Evolutionary conservation across 192 early-diverging fungal genomes (phyloP), one percentile per base, ranked within the genome.

Genomic region (Chytriomyces sp.): DNA sequence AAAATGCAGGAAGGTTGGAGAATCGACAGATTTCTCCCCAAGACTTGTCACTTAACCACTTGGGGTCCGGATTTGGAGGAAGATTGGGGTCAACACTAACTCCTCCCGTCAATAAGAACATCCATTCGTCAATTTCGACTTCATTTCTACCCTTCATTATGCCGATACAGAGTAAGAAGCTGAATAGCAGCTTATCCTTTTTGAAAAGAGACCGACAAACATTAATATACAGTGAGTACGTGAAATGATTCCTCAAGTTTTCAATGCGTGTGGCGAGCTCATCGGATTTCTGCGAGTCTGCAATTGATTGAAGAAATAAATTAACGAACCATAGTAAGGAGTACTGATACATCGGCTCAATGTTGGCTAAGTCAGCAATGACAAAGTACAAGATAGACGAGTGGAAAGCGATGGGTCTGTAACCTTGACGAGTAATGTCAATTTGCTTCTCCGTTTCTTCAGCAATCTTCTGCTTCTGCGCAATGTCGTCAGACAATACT

Each of bases 261-360:
- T 85, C 86, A 30, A 88, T 78, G 12, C 86, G 79, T 7, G 72
- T 79, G 3, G 75, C 72, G 19, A 88, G 72, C 12, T 64, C 71
- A 5, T 84, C 80, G 8, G 86, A 86, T 56, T 88, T 88, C 39
- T 88, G 82, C 5, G 81, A 81, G 33, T 88, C 83, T 7, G 75
- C 77, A 44, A 88, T 88, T 3, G 86, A 82, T 54, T 88, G 86
- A n/a, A 88, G 58, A 72, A 88, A 88, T 5, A 88, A 66, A 66
- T 88, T 88, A 53, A 88, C 88, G 67, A 85, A 88, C 86, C 86
- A 88, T 32, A 64, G 64, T 12, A 88, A 74, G 25, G 86, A 88
- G 75, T 88, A 88, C 52, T 88, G 86, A 66, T 88, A 88, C 86
- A 88, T 88, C 3, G 86, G 86, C 62, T 88, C 86, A 55, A 88